Evolutionary conservation across 805 yeast genomes (phyloP), one percentile per base, ranked within the genome.

Genomic region (Candida pseudoglaebosa): DNA sequence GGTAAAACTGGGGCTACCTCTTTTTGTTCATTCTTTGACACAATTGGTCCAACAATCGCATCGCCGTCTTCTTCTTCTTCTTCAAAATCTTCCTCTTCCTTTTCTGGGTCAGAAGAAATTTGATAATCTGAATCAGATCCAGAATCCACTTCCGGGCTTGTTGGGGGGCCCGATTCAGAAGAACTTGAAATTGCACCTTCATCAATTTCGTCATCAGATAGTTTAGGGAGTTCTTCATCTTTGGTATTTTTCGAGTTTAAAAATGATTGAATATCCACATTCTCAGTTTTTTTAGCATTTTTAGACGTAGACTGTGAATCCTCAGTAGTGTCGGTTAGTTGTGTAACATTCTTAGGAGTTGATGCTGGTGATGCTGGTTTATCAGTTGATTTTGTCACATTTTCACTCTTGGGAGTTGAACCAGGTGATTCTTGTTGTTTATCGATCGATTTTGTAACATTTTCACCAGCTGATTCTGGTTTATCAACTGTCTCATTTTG

Each of bases 1-100:
- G 96, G 95, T 2, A 91, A 58, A 16, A 63, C 62, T 0, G 84
- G 82, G 0, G 88, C 83, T 0, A 63, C 66, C 49, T 82, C 95
- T 38, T 86, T 88, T 2, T 81, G 59, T 53, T 91, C 98, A 54
- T 91, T 83, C 42, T 80, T 82, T 1, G 97, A 88, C 21, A 67
- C 58, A 16, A 91, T 84, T 1, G 95, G 95, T 0, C 79, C 88
- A 1, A 59, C 62, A 3, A 62, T 57, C 1, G 55, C 47, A 8
- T 65, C 73, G 0, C 67, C 75, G 16, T 70, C 78, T 6, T 71
- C 77, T 10, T 71, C 77, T 13, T 54, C 54, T 5, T 22, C 12
- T 13, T 38, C 41, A 12, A 24, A 39, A n/a, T 21, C 24, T 3
- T 40, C 46, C 3, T 78, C 90, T 37, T 84, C 89, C 0, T 59